Conservation (phyloP, 2,329 filamentous ascomycete genomes). For the Chaetomiaceae sp. region DNA sequence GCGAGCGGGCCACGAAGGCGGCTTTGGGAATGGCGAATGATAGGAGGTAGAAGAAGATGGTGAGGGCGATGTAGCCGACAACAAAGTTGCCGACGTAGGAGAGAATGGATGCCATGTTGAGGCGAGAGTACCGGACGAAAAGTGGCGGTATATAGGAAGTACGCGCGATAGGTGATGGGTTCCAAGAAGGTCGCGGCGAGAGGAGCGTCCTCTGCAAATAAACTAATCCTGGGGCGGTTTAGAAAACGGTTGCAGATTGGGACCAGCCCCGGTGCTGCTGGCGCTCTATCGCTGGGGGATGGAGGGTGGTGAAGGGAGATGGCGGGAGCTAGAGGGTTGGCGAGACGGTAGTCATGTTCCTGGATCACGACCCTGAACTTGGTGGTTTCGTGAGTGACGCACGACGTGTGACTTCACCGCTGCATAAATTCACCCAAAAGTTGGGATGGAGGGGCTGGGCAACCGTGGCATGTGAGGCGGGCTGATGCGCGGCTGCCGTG, state of each 20-base stretch:
- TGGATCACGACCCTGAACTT: not conserved
- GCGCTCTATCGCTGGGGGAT: no score
- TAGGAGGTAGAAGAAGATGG: constrained; percentile 54
- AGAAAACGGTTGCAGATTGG: no score
- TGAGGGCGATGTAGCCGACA: constrained; percentile 46
- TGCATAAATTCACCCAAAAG: not conserved
- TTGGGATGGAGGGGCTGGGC: not conserved
- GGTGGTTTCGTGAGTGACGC: no score
- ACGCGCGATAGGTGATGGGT: not conserved
- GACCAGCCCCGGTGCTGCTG: no score
- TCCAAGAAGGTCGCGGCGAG: not conserved
- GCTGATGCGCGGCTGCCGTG: no score
- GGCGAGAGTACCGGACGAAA: not conserved
- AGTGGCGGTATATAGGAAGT: not conserved
- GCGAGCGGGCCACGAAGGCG: constrained; percentile 62
- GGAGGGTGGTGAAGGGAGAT: not conserved
- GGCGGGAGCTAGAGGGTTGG: not conserved
- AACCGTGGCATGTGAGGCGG: not conserved
- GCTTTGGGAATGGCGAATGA: constrained; percentile 52
- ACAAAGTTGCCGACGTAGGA: constrained; percentile 41
- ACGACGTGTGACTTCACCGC: constrained; percentile 1
- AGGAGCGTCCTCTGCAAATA: not conserved
- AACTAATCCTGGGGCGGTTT: no score
- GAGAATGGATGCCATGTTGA: constrained; percentile 33
- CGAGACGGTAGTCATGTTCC: constrained; percentile 1